These are phyloP conservation scores for Mycena rebaudengoi DNA, from an alignment of 768 basidiomycete genomes.

Conservation along the genomic window DNA sequence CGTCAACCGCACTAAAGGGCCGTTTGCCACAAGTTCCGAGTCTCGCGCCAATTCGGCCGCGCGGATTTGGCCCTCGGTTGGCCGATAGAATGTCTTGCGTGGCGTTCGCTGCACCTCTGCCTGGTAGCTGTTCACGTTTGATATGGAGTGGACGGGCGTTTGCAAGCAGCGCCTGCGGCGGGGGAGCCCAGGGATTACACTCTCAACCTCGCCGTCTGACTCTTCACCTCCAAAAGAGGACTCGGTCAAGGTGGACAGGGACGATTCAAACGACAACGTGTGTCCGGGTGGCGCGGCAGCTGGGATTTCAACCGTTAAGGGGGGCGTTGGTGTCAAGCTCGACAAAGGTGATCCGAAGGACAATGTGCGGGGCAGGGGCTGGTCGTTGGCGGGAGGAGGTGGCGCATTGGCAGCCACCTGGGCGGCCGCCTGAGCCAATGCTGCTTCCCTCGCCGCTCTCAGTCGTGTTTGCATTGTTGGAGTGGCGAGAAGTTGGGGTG, in stretches of 20 bases:
- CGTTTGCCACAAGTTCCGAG: constrained; percentile 1
- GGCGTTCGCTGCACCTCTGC: constrained; percentile 16
- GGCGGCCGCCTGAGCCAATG: constrained; percentile 3
- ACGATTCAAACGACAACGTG: neutral
- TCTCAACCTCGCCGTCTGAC: neutral
- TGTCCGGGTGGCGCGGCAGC: neutral
- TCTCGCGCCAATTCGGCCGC: constrained; percentile 10
- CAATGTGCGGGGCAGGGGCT: neutral
- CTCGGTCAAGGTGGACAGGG: neutral
- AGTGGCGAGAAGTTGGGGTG: neutral
- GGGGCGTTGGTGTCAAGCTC: constrained; percentile 19
- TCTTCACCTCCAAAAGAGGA: constrained; percentile 3
- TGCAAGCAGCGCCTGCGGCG: neutral
- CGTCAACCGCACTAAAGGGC: constrained; percentile 10
- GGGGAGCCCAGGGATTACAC: too few relatives aligned
- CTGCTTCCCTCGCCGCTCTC: constrained; percentile 9
- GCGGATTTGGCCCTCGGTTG: constrained; percentile 1
- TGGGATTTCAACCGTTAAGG: constrained; percentile 13
- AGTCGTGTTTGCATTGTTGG: constrained; percentile 22
- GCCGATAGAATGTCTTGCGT: constrained; percentile 4
- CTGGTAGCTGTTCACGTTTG: constrained; percentile 13
- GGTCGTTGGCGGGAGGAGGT: neutral
- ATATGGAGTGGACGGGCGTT: constrained; percentile 15
- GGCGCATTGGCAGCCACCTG: neutral
- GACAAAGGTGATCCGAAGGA: constrained; percentile 21